A percentile compares a stretch with the other conserved stretches of the same genome.
phyloP scores from a whole-genome alignment of 2,329 filamentous ascomycete genomes.

The Colletotrichum sp. region DNA sequence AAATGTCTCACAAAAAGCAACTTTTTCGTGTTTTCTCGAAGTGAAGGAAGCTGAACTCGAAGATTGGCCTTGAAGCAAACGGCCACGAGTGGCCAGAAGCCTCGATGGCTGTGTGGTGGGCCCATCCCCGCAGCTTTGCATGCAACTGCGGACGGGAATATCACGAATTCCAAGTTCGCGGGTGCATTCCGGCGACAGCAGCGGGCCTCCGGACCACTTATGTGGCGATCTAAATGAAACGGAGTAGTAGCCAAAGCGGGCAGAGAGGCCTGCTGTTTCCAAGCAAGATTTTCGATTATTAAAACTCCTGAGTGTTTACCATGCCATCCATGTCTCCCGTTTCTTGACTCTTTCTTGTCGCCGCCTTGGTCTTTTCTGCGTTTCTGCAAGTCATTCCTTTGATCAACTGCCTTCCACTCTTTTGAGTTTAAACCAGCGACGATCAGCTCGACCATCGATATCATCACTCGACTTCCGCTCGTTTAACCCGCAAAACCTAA shows the following conservation, averaged over 20 bases:
- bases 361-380: background rate
- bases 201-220: background rate
- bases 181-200: background rate
- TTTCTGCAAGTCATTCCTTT: slow-evolving; percentile 1
- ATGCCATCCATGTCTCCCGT: background rate
- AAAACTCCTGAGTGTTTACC: slow-evolving; percentile 5
- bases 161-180: background rate
- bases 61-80: background rate
- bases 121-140: background rate
- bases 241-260: background rate
- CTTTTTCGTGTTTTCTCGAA: background rate
- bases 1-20: background rate
- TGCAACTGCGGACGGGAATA: background rate
- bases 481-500: background rate
- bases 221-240: background rate
- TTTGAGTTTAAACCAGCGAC: background rate
- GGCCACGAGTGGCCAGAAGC: background rate
- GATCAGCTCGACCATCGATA: background rate
- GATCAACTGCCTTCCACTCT: slow-evolving; percentile 9
- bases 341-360: background rate
- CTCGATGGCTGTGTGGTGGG: background rate
- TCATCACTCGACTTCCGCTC: background rate
- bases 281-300: background rate
- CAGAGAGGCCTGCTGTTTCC: background rate
- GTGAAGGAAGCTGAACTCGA: background rate